Base-by-base conservation (phyloP, 2,329 filamentous ascomycete species). In the Fusarium sp. region DNA sequence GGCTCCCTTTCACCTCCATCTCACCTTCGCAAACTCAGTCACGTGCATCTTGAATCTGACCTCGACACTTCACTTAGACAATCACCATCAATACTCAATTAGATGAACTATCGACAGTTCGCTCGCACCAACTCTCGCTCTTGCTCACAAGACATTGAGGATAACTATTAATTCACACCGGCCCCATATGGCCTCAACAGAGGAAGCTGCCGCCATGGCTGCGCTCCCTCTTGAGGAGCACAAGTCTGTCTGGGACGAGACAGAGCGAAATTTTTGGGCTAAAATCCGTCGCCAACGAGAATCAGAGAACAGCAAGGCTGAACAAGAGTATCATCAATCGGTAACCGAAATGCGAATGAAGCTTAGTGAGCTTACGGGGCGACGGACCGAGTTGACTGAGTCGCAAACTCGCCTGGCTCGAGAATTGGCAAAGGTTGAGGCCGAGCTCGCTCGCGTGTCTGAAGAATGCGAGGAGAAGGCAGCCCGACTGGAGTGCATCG, bases 361-460 rank as follows among this genome's bases (percentile, higher is more conserved):
- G 31, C 68, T 79, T 4, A 74, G 72, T 53, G 73, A 66, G 8
- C 61, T 80, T 9, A 75, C 70, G 9, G 75, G 74, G 14, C 74
- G 73, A 49, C 74, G 75, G 16, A 68, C 66, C 13, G 64, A 77
- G 50, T 69, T 80, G 5, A 68, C 58, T 20, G 74, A 79, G 62
- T 69, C 72, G 10, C 75, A 76, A 38, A 67, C 64, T 8, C 73
- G 75, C 4, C 62, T 80, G n/a, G 70, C 72, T 1, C 72, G 67
- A 27, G 76, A 80, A 60, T 73, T 80, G 42, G 74, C 74, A 29
- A 70, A 76, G 42, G 71, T 78, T n/a, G 83, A 82, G 75, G 76
- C 79, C 33, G 77, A 79, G 33, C 73, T 84, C 20, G 77, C 75
- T 11, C 65, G 64, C n/a, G 73, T 78, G 4, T 70, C 65, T n/a